A percentile compares a stretch with the other conserved stretches of the same genome.
phyloP scores from a whole-genome alignment of 441 rosid species.

The Populus hybrid region DNA sequence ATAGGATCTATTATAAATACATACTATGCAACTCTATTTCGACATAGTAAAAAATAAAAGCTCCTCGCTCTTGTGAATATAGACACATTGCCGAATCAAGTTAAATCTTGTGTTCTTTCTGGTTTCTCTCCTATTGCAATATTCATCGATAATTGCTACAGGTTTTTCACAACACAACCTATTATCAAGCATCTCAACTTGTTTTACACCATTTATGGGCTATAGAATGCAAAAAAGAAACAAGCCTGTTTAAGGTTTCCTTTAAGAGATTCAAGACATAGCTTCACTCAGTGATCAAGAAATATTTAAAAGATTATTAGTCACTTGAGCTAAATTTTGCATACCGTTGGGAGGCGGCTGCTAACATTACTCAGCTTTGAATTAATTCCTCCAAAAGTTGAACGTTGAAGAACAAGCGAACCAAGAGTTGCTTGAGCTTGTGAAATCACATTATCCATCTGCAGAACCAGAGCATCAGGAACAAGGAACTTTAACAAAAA shows the following conservation, averaged over 20 bases:
- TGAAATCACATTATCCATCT: slow-evolving; percentile 93
- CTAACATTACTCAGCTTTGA: slow-evolving; percentile 86
- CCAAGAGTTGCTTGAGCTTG: slow-evolving; percentile 96
- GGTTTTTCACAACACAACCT: background rate
- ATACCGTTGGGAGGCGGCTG: slow-evolving; percentile 92
- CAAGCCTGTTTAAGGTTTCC: background rate
- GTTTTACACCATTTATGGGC: background rate
- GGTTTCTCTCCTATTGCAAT: no score
- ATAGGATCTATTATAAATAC: no score
- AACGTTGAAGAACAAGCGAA: slow-evolving; percentile 75
- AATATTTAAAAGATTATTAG: background rate
- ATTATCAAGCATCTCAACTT: background rate
- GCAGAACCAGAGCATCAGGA: slow-evolving; percentile 23
- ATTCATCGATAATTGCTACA: no score
- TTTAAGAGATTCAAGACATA: background rate
- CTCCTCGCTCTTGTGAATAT: no score
- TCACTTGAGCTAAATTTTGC: background rate
- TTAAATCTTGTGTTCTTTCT: no score
- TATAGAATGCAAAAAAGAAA: background rate
- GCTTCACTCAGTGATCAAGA: background rate
- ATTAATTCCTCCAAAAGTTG: slow-evolving; percentile 91
- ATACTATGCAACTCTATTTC: no score
- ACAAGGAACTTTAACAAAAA: slow-evolving; percentile 10
- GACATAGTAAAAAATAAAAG: no score
- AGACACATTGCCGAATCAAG: no score